Evolutionary conservation across 139 green algal genomes (phyloP).

Genomic region (Picochlorum sp.): DNA sequence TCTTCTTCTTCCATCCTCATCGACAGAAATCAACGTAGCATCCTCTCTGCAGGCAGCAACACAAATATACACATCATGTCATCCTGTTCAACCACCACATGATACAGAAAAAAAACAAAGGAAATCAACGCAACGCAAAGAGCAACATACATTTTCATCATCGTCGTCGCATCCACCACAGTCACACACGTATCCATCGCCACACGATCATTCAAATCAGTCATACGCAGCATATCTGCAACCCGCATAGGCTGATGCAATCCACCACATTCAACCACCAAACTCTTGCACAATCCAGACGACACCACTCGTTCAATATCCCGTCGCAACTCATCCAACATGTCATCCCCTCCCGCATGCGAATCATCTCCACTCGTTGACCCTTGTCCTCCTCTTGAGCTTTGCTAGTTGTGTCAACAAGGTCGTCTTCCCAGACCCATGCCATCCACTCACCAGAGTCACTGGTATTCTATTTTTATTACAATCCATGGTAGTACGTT

Average conservation of each 20-base stretch:
- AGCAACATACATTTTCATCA: conserved; percentile 31
- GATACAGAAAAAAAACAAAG: too few species aligned
- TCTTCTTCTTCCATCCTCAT: conserved; percentile 17
- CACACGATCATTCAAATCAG: conserved; percentile 32
- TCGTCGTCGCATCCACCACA: conserved; percentile 51
- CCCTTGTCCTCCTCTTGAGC: too few species aligned
- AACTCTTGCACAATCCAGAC: conserved; percentile 51
- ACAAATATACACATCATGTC: too few species aligned
- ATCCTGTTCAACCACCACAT: too few species aligned
- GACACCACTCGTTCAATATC: conserved; percentile 45
- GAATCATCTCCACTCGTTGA: too few species aligned
- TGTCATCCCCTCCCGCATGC: too few species aligned
- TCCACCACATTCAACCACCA: conserved; percentile 74
- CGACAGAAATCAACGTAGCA: not conserved
- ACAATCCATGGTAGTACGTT: too few species aligned
- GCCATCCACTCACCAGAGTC: conserved; percentile 58
- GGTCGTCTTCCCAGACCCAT: conserved; percentile 74
- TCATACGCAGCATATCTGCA: conserved; percentile 46
- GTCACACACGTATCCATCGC: conserved; percentile 61
- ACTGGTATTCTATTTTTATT: conserved; percentile 31
- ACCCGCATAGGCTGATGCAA: conserved; percentile 63
- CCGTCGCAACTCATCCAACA: conserved; percentile 49
- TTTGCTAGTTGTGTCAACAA: conserved; percentile 42
- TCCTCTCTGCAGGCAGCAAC: too few species aligned
- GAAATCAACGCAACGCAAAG: not conserved